These are phyloP conservation scores for Erodium maritimum DNA, from an alignment of 345 rosid species.

Conservation along the genomic window DNA sequence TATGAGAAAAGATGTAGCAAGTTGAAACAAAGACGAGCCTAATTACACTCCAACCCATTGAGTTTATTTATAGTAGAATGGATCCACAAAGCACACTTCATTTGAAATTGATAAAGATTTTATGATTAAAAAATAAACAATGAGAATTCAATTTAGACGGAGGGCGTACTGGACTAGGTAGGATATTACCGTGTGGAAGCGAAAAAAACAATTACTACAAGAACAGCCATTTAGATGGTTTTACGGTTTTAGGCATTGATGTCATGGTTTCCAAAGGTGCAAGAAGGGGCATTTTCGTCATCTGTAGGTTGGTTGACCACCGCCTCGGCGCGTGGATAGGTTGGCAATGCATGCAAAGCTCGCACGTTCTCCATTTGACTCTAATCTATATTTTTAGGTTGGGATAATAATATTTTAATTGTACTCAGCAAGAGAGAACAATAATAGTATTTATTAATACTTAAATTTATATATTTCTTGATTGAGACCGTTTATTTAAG, in stretches of 20 bases:
- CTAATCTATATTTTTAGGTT: slow-evolving; percentile 11
- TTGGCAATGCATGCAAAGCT: slow-evolving; percentile 37
- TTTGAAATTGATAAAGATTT: slow-evolving; percentile 1
- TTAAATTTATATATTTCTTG: too few relatives aligned
- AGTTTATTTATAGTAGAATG: slow-evolving; percentile 40
- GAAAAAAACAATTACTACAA: not conserved
- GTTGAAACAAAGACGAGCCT: not conserved
- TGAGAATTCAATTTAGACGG: too few relatives aligned
- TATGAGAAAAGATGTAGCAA: not conserved
- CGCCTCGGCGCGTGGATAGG: slow-evolving; percentile 53
- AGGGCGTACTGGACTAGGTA: too few relatives aligned
- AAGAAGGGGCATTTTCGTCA: slow-evolving; percentile 11
- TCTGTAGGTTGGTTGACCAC: slow-evolving; percentile 28
- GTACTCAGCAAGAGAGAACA: too few relatives aligned
- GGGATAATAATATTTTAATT: not conserved
- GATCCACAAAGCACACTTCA: slow-evolving; percentile 18
- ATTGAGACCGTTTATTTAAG: too few relatives aligned
- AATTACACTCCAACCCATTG: not conserved
- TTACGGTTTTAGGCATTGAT: not conserved
- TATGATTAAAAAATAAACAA: too few relatives aligned
- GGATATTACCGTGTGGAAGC: not conserved
- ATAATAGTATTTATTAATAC: too few relatives aligned
- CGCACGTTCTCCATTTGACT: slow-evolving; percentile 53
- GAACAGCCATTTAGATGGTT: not conserved
- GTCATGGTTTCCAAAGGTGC: too few relatives aligned